phyloP scores from a whole-genome alignment of 768 basidiomycete species.

The Russula sp. region DNA sequence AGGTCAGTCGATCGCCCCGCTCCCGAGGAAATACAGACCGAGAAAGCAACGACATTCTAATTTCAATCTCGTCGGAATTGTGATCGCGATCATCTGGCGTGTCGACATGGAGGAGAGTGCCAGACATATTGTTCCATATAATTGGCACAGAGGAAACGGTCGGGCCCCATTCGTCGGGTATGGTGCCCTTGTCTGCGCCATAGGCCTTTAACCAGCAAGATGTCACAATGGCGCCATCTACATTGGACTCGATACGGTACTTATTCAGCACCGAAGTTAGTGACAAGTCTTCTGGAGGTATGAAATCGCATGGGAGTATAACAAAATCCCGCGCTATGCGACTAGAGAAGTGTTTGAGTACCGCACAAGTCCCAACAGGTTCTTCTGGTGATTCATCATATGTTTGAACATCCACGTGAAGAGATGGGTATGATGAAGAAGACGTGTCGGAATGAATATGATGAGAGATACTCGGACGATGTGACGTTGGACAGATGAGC shows the following conservation, averaged over 20 bases:
- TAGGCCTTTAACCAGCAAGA: conserved; percentile 57
- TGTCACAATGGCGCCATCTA: conserved; percentile 58
- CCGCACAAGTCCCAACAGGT: conserved; percentile 62
- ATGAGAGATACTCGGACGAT: conserved; percentile 71
- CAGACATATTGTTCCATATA: conserved; percentile 60
- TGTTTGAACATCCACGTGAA: conserved; percentile 72
- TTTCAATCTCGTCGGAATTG: conserved; percentile 62
- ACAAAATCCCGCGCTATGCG: conserved; percentile 84
- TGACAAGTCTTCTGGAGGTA: conserved; percentile 68
- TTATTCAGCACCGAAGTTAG: conserved; percentile 69
- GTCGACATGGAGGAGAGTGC: conserved; percentile 68
- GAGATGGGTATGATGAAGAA: conserved; percentile 49
- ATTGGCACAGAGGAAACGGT: conserved; percentile 45
- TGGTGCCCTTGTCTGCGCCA: conserved; percentile 46
- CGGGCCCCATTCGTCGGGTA: conserved; percentile 63
- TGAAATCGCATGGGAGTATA: conserved; percentile 85
- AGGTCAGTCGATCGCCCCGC: conserved; percentile 1
- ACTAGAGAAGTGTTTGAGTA: conserved; percentile 69
- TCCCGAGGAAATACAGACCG: conserved; percentile 40
- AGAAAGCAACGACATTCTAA: conserved; percentile 70
- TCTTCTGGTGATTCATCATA: conserved; percentile 68
- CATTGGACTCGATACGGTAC: conserved; percentile 67
- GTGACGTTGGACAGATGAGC: conserved; percentile 74
- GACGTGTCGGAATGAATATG: conserved; percentile 77
- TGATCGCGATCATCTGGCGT: conserved; percentile 61